phyloP scores from a whole-genome alignment of 2,329 filamentous ascomycete species.

The Calonectria pauciramosa region DNA sequence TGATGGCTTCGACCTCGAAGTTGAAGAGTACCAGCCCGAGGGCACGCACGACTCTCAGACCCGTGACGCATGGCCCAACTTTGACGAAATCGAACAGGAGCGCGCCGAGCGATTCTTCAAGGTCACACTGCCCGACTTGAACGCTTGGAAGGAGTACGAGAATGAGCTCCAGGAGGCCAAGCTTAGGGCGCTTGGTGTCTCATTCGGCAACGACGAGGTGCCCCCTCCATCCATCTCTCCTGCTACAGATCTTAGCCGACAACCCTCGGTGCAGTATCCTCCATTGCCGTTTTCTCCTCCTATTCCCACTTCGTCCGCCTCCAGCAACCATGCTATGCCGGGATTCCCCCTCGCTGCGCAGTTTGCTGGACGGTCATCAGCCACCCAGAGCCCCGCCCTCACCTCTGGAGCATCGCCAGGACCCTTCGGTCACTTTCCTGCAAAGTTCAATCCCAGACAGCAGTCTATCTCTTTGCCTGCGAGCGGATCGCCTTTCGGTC shows the following conservation, averaged over 20 bases:
- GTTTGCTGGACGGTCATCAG: constrained; percentile 73
- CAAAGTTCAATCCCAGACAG: constrained; percentile 73
- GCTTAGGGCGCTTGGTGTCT: constrained; percentile 90
- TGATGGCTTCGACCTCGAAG: constrained; percentile 76
- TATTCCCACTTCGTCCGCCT: constrained; percentile 82
- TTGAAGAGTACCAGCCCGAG: constrained; percentile 55
- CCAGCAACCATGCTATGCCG: constrained; percentile 73
- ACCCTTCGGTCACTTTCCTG: constrained; percentile 72
- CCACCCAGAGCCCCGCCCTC: constrained; percentile 73
- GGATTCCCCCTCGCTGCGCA: constrained; percentile 69
- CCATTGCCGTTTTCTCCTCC: constrained; percentile 87
- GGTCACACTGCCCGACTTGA: constrained; percentile 79
- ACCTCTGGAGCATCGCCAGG: constrained; percentile 79
- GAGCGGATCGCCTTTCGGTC: constrained; percentile 76
- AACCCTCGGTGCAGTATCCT: constrained; percentile 81
- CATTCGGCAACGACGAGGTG: constrained; percentile 80
- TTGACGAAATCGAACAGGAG: constrained; percentile 70
- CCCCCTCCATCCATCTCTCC: constrained; percentile 75
- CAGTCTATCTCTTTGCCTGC: constrained; percentile 79
- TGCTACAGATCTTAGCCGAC: constrained; percentile 73
- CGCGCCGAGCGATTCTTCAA: constrained; percentile 66
- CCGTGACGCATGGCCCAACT: constrained; percentile 76
- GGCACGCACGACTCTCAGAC: constrained; percentile 70
- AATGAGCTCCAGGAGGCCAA: constrained; percentile 90
- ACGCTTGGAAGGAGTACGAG: constrained; percentile 82